These are phyloP conservation scores for Breynia disticha DNA, from an alignment of 441 rosid genomes.

Conservation along the genomic window DNA sequence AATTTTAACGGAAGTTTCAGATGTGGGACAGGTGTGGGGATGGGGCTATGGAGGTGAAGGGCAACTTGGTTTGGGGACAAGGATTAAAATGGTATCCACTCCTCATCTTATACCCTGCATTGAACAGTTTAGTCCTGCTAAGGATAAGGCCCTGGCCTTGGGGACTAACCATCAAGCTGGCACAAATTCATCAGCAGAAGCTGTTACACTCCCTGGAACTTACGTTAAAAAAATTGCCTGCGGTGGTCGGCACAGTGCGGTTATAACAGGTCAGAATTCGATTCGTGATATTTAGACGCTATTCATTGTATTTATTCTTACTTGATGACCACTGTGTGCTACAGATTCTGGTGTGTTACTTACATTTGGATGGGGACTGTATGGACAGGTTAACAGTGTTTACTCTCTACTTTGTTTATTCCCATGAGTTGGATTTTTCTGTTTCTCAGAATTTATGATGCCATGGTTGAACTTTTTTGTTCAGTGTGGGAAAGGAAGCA, in stretches of 20 bases:
- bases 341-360: conserved; percentile 83
- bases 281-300: background rate
- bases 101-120: conserved; percentile 76
- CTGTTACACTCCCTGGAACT: conserved; percentile 52
- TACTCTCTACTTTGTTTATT: background rate
- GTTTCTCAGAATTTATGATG: background rate
- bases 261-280: conserved; percentile 48
- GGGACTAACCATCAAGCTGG: conserved; percentile 31
- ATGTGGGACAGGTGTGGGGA: conserved; percentile 95
- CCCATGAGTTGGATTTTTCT: too few relatives aligned
- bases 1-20: conserved; percentile 41
- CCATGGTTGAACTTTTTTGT: background rate
- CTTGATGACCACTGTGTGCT: conserved; percentile 10
- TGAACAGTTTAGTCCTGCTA: conserved; percentile 32
- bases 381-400: conserved; percentile 61
- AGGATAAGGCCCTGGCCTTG: conserved; percentile 36
- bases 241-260: conserved; percentile 91
- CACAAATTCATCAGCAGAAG: conserved; percentile 36
- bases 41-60: conserved; percentile 99
- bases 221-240: conserved; percentile 71
- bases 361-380: conserved; percentile 93
- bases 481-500: conserved; percentile 71
- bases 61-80: conserved; percentile 93
- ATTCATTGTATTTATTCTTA: background rate
- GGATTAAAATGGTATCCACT: conserved; percentile 69